Evolutionary conservation across 2,329 filamentous ascomycete genomes (phyloP), one percentile per base, ranked within the genome.

Genomic region (Pseudocercospora pini-densiflorae): DNA sequence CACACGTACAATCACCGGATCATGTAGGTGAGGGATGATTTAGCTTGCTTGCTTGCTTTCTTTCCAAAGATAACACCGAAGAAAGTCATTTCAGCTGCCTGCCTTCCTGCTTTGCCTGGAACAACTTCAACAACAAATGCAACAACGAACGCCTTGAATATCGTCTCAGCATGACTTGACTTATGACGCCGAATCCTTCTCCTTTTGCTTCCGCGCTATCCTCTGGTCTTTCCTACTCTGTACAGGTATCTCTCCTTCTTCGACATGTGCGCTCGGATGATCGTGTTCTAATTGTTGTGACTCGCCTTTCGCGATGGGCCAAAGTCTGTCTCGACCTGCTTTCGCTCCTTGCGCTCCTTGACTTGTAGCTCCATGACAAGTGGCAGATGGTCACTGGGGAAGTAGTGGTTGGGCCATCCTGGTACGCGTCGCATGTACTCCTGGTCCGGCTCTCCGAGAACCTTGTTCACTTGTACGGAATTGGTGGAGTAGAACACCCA

Each of bases 401-500:
- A 97, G 81, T 97, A 93, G 81, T 93, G 94, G 78, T 95, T 94
- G 21, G 94, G 94, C 81, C 97, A 97, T 0, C 93, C 93, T 3
- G 94, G 93, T 27, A 97, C 92, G 61, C 90, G 88, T 78, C 92
- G 90, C 65, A 97, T 88, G 77, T 97, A 95, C 29, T 92, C 88
- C 70, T 89, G 87, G 77, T 97, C 94, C 2, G 96, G 92, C 51
- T 94, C 91, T 31, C 94, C 94, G 3, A 97, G 88, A 61, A 97
- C 81, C 61, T 91, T 91, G 19, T 92, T 90, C 24, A 96, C 91
- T 76, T 95, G 92, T 53, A 97, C 84, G 23, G 91, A 89, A 79
- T 95, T 97, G 65, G 93, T 94, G 64, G 93, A 94, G 81, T 97
- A 99, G 93, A 94, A 98, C 75, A 99, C 93, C 80, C 98, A 97